Conservation (phyloP, 2,329 filamentous ascomycete genomes). For the Xylaria polymorpha region DNA sequence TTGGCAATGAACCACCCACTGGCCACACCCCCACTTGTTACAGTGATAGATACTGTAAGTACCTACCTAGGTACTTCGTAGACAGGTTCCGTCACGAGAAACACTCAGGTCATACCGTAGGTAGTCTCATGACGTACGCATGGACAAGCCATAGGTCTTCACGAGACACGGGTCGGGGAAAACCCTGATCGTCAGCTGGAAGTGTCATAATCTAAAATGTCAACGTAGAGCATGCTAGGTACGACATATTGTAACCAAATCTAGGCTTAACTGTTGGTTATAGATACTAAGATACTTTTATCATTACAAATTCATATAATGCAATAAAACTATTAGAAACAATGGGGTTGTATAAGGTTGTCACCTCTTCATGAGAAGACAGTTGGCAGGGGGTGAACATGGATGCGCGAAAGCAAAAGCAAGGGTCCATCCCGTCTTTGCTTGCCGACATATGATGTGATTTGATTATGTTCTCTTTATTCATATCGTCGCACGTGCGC, state of each 20-base stretch:
- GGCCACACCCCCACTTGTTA: no score
- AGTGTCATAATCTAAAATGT: no score
- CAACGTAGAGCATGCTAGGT: no score
- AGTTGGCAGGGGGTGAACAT: neutral
- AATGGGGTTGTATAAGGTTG: no score
- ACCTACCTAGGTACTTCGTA: no score
- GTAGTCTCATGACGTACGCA: neutral
- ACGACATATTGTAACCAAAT: no score
- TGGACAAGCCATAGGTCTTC: neutral
- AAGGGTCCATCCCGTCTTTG: neutral
- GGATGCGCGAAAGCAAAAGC: neutral
- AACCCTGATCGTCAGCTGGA: no score
- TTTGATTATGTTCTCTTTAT: constrained; percentile 16
- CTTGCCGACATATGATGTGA: neutral
- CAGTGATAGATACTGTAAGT: no score
- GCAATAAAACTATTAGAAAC: neutral
- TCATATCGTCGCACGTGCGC: constrained; percentile 23
- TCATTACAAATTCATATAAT: neutral
- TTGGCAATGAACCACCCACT: no score
- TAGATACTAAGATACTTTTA: neutral
- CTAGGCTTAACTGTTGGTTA: no score
- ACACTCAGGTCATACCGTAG: neutral
- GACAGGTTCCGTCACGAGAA: no score
- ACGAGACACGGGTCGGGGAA: neutral
- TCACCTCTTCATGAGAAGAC: neutral